Percentiles rank a stretch among this genome's conserved stretches.
Evolutionary conservation across 148 eudicot species (phyloP).

Genomic region (Diospyros kaki): DNA sequence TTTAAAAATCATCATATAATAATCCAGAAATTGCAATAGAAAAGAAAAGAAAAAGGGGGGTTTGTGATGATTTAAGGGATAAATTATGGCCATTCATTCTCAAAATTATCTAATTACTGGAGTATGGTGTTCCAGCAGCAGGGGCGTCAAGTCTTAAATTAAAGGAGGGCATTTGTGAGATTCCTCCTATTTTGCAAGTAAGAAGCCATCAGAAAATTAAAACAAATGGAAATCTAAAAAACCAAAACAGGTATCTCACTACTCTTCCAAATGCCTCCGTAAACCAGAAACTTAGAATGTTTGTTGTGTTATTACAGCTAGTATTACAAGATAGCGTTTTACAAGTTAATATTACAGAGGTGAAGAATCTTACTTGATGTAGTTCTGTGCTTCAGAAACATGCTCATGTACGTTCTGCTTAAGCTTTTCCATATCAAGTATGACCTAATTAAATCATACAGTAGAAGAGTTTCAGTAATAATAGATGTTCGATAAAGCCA

Average conservation of each 20-base stretch:
- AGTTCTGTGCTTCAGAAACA: constrained; percentile 51
- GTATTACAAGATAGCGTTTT: not conserved
- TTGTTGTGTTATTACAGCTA: not conserved
- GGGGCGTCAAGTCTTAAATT: not conserved
- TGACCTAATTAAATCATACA: constrained; percentile 45
- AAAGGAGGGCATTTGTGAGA: not conserved
- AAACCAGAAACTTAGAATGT: not conserved
- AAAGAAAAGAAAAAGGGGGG: too few relatives aligned
- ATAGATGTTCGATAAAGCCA: not conserved
- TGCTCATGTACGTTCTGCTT: constrained; percentile 65
- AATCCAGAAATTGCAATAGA: not conserved
- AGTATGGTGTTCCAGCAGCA: not conserved
- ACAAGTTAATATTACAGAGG: not conserved
- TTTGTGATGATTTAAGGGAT: not conserved
- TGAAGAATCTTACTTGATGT: constrained; percentile 54
- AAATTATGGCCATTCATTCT: not conserved
- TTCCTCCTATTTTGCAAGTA: not conserved
- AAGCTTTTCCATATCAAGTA: constrained; percentile 89
- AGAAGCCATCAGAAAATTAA: constrained; percentile 5
- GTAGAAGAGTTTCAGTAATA: not conserved
- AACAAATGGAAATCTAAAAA: constrained; percentile 2
- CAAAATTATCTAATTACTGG: not conserved
- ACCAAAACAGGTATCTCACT: not conserved
- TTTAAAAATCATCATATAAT: too few relatives aligned
- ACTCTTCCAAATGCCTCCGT: not conserved